These are phyloP conservation scores for Nakataea oryzae DNA, from an alignment of 2,329 filamentous ascomycete species.

Conservation along the genomic window DNA sequence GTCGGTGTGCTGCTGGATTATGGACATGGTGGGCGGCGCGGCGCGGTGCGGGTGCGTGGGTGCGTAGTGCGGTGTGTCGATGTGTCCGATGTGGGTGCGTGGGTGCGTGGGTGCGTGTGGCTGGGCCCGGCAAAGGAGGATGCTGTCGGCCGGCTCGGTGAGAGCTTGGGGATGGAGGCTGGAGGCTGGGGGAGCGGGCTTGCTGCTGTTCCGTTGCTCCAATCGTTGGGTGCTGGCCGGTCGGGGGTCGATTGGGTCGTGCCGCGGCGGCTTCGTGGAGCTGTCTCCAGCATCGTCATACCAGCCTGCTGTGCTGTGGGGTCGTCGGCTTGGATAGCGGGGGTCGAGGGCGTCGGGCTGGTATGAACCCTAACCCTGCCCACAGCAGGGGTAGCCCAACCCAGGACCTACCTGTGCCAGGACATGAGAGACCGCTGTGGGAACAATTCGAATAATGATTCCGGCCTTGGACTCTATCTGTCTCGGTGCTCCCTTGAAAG, in stretches of 20 bases:
- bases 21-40: constrained; percentile 39
- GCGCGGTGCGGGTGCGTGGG: background rate
- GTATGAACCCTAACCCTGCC: background rate
- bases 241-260: background rate
- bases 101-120: too few species aligned
- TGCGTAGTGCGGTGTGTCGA: background rate
- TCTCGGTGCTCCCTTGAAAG: too few species aligned
- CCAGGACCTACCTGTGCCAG: too few species aligned
- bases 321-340: background rate
- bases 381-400: too few species aligned
- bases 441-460: too few species aligned
- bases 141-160: background rate
- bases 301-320: background rate
- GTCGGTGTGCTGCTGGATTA: constrained; percentile 54
- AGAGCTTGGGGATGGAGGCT: background rate
- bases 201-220: background rate
- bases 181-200: background rate
- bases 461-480: too few species aligned
- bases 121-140: background rate
- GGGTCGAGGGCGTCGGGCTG: too few species aligned
- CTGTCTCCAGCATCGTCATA: background rate
- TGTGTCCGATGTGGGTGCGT: background rate
- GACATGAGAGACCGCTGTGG: too few species aligned
- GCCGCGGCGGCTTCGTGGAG: background rate
- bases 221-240: background rate